Evolutionary conservation across 352 stramenopile genomes (phyloP).

Genomic region (Thraustotheca clavata): DNA sequence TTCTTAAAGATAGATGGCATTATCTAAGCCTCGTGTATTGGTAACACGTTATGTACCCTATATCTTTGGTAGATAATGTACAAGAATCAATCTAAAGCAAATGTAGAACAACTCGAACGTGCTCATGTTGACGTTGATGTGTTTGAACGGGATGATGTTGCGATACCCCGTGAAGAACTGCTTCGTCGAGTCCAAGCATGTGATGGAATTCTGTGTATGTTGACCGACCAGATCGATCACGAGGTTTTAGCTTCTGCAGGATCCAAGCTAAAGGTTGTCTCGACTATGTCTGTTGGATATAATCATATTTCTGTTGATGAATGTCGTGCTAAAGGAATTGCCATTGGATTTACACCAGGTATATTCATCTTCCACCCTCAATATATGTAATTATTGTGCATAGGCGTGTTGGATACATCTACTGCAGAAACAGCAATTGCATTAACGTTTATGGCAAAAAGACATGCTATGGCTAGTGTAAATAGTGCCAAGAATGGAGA

Average conservation of each 20-base stretch:
- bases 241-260: slow-evolving; percentile 51
- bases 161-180: slow-evolving; percentile 40
- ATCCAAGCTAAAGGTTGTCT: slow-evolving; percentile 51
- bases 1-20: neutral
- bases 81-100: neutral
- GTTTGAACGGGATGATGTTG: slow-evolving; percentile 27
- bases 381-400: neutral
- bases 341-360: slow-evolving; percentile 71
- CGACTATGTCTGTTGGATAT: slow-evolving; percentile 84
- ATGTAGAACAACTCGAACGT: slow-evolving; percentile 31
- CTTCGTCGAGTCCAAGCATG: slow-evolving; percentile 38
- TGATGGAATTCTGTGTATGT: slow-evolving; percentile 50
- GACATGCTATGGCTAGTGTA: slow-evolving; percentile 54
- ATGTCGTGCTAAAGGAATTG: slow-evolving; percentile 53
- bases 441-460: slow-evolving; percentile 56
- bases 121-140: slow-evolving; percentile 24
- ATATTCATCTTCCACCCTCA: neutral
- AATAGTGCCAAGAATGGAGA: slow-evolving; percentile 59
- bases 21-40: slow-evolving; percentile 30
- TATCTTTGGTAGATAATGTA: slow-evolving; percentile 36
- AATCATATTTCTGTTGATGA: slow-evolving; percentile 87
- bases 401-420: slow-evolving; percentile 68
- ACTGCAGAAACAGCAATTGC: slow-evolving; percentile 68
- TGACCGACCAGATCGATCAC: slow-evolving; percentile 63
- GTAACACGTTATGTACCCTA: slow-evolving; percentile 66